Evolutionary conservation across 2,329 filamentous ascomycete species (phyloP), one percentile per base, ranked within the genome.

Genomic region (Xylariaceae sp.): DNA sequence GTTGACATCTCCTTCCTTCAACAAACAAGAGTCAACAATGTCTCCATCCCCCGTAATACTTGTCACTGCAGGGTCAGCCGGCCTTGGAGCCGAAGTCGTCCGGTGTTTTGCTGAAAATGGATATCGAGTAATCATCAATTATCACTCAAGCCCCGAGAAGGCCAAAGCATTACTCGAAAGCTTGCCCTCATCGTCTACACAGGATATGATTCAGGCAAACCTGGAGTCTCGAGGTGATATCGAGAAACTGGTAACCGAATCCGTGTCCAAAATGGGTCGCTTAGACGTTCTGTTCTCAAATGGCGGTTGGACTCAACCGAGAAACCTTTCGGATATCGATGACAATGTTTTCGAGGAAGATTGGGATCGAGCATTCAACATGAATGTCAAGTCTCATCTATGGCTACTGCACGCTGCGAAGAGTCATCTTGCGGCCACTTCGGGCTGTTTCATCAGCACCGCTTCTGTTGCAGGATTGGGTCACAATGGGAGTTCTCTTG

Each of bases 391-490:
- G 66, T 75, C 74, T 6, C 82, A 86, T 60, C 64, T 86, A 31
- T 84, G 78, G 73, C 70, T 86, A 7, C 74, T 84, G 59, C 77
- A 82, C 51, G 80, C 81, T 1, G 75, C 77, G 1, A 77, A 75
- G 57, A 66, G 71, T 44, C 68, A 82, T 42, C 73, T 85, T 17
- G 83, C 85, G 4, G 73, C 77, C 53, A 72, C 72, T 0, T 77
- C 84, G 52, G 84, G 84, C 1, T 72, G 73, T 0, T 88, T 89
- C 58, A 77, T 88, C 56, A 82, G 78, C 1, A 87, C 84, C 0
- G 82, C 85, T 0, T 83, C 79, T 42, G 62, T 87, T 19, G 85
- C 86, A 0, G 86, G 84, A 1, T 79, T 88, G 2, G 82, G 78
- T 60, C 78, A 81, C 0, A 81, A 77, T 53, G 86, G 86, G 1